These are phyloP conservation scores for Neofusicoccum cordaticola DNA, from an alignment of 2,329 filamentous ascomycete species.

Conservation along the genomic window DNA sequence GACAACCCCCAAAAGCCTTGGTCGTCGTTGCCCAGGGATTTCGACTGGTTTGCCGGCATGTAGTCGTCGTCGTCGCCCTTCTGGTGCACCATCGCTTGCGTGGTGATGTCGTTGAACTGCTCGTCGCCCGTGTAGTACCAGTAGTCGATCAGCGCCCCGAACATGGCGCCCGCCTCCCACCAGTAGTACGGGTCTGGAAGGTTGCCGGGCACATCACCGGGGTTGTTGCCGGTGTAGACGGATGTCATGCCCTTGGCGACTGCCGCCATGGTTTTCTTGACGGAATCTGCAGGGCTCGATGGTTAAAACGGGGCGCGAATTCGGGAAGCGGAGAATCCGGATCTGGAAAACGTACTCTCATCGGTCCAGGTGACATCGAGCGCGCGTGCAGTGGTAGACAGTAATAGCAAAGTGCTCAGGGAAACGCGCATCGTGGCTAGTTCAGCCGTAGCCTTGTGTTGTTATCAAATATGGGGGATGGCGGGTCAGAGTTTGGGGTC, in stretches of 20 bases:
- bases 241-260: constrained; percentile 14
- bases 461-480: not conserved
- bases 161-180: constrained; percentile 44
- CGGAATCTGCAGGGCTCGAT: not conserved
- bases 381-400: not conserved
- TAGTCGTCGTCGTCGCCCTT: constrained; percentile 70
- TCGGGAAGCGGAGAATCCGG: not conserved
- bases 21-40: constrained; percentile 56
- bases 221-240: constrained; percentile 15
- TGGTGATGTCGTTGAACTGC: constrained; percentile 37
- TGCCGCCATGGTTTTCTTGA: constrained; percentile 3
- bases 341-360: not conserved
- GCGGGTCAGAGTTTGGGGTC: too few species aligned
- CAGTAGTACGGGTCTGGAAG: constrained; percentile 45
- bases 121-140: constrained; percentile 43
- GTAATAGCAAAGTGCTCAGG: not conserved
- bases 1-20: constrained; percentile 59
- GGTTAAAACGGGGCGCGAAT: not conserved
- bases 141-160: constrained; percentile 39
- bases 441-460: not conserved
- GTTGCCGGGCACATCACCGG: constrained; percentile 43
- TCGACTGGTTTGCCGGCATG: constrained; percentile 48
- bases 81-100: constrained; percentile 66
- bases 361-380: constrained; percentile 1
- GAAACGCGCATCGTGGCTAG: not conserved